Percentiles rank a stretch among this genome's conserved stretches.
Conservation (phyloP, 441 rosid genomes). For the Pelargonium cotyledonis region DNA sequence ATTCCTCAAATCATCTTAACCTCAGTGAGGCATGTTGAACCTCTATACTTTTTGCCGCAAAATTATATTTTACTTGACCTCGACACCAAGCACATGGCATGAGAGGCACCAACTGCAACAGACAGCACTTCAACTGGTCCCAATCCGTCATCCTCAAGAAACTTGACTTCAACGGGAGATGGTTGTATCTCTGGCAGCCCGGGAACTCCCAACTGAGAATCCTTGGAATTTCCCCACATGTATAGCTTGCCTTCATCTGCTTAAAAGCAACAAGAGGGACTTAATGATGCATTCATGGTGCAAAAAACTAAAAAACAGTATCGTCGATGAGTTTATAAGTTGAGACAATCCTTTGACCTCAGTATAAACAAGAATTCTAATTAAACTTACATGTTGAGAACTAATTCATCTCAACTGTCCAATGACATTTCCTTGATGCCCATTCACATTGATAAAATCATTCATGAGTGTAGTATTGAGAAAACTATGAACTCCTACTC, state of each 20-base stretch:
- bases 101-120: conserved; percentile 78
- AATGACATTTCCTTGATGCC: too few species aligned
- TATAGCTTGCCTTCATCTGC: conserved; percentile 72
- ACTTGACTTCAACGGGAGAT: conserved; percentile 58
- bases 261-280: conserved; percentile 8
- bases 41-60: too few species aligned
- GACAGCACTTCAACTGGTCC: conserved; percentile 49
- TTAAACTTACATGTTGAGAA: too few species aligned
- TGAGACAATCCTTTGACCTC: too few species aligned
- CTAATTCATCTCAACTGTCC: too few species aligned
- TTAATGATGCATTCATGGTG: background rate
- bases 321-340: too few species aligned
- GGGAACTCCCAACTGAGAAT: conserved; percentile 79
- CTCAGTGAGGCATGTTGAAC: too few species aligned
- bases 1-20: too few species aligned
- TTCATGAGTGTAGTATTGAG: too few species aligned
- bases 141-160: conserved; percentile 66
- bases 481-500: too few species aligned
- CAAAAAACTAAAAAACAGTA: background rate
- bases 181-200: conserved; percentile 70
- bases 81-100: conserved; percentile 69
- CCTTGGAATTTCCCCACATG: conserved; percentile 95
- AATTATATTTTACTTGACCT: conserved; percentile 27
- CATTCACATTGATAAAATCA: too few species aligned
- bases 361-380: too few species aligned